These are phyloP conservation scores for Uromyces viciae-fabae DNA, from an alignment of 1,284 basidiomycete genomes.

Conservation along the genomic window DNA sequence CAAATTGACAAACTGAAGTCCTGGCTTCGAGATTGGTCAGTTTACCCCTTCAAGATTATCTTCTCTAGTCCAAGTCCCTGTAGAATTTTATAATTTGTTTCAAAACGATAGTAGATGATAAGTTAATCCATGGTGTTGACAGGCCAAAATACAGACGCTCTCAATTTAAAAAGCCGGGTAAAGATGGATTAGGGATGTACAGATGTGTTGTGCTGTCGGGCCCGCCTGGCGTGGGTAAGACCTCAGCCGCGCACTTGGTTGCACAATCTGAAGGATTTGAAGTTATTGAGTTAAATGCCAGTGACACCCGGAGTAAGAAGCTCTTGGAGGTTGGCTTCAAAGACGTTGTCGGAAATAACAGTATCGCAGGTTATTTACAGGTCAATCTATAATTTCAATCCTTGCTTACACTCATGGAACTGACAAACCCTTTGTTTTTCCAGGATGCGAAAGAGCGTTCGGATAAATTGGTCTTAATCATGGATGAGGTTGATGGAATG, in stretches of 20 bases:
- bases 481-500: slow-evolving; percentile 99
- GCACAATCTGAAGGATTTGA: slow-evolving; percentile 83
- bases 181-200: slow-evolving; percentile 78
- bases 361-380: slow-evolving; percentile 37
- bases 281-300: slow-evolving; percentile 92
- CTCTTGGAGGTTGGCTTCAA: slow-evolving; percentile 70
- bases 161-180: slow-evolving; percentile 89
- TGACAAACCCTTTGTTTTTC: neutral
- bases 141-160: slow-evolving; percentile 71
- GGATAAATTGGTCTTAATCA: slow-evolving; percentile 80
- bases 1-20: slow-evolving; percentile 78
- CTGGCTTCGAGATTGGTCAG: slow-evolving; percentile 84
- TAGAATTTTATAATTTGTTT: neutral
- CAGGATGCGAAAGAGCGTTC: slow-evolving; percentile 55
- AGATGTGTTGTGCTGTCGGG: slow-evolving; percentile 86
- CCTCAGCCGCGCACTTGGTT: slow-evolving; percentile 87
- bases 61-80: neutral
- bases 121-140: slow-evolving; percentile 5
- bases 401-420: neutral
- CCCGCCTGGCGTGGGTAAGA: slow-evolving; percentile 95
- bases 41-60: neutral
- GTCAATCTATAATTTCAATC: slow-evolving; percentile 1
- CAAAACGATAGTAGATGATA: neutral
- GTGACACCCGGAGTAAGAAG: slow-evolving; percentile 92
- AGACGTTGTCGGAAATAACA: slow-evolving; percentile 51